Evolutionary conservation across 2,329 filamentous ascomycete species (phyloP).

Genomic region (Neoarthrinium moseri): DNA sequence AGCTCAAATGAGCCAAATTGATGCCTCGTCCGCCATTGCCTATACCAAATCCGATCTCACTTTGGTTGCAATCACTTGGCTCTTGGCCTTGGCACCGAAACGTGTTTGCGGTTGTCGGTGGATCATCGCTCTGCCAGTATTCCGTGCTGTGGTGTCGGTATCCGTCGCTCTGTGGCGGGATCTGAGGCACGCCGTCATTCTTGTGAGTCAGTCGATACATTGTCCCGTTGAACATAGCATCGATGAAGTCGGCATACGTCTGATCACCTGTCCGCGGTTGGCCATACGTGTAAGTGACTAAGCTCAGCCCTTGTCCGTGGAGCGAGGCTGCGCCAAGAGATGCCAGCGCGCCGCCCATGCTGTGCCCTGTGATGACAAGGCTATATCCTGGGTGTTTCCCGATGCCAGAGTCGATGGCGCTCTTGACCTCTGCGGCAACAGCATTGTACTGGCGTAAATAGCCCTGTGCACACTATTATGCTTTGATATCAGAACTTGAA

Average conservation of each 20-base stretch:
- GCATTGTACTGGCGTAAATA: constrained; percentile 6
- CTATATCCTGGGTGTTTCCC: constrained; percentile 22
- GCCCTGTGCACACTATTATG: constrained; percentile 2
- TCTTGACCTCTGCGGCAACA: neutral
- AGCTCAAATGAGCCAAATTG: constrained; percentile 4
- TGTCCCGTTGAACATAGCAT: constrained; percentile 18
- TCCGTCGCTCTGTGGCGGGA: constrained; percentile 41
- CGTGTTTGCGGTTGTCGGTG: neutral
- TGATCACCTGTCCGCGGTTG: constrained; percentile 42
- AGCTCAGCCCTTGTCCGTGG: constrained; percentile 20
- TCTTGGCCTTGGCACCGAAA: constrained; percentile 8
- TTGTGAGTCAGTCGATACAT: constrained; percentile 46
- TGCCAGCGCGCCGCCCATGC: constrained; percentile 46
- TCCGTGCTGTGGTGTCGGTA: constrained; percentile 49
- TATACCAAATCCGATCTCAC: constrained; percentile 6
- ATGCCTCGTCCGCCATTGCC: constrained; percentile 4
- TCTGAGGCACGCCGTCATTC: constrained; percentile 47
- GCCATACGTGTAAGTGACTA: constrained; percentile 46
- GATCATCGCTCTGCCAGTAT: constrained; percentile 32
- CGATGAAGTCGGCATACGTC: constrained; percentile 36
- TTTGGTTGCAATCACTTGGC: constrained; percentile 7
- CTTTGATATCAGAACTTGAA: too few relatives aligned
- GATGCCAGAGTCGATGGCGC: neutral
- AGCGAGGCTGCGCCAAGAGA: constrained; percentile 40
- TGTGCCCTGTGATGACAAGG: constrained; percentile 42